phyloP scores from a whole-genome alignment of 768 basidiomycete genomes.

The Suillus luteus region DNA sequence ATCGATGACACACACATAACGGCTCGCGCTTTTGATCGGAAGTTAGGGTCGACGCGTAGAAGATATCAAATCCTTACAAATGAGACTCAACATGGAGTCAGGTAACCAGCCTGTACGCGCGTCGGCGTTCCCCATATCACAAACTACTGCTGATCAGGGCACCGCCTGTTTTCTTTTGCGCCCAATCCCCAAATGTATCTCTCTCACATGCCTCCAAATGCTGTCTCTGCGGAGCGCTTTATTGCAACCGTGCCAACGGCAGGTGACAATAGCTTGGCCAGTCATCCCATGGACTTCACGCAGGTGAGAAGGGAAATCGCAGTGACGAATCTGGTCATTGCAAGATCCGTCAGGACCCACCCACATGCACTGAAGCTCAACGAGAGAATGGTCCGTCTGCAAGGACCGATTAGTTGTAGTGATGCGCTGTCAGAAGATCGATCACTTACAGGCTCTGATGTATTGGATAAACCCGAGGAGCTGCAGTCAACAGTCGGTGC shows the following conservation, averaged over 20 bases:
- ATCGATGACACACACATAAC: not conserved
- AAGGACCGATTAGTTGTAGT: not conserved
- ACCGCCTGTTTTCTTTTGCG: too few relatives aligned
- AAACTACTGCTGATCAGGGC: not conserved
- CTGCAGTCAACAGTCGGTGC: too few relatives aligned
- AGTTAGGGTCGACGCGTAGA: too few relatives aligned
- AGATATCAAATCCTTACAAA: not conserved
- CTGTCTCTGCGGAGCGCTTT: not conserved
- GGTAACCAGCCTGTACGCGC: not conserved
- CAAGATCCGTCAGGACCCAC: not conserved
- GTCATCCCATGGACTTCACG: not conserved
- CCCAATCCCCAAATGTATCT: slow-evolving; percentile 25
- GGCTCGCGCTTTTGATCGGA: too few relatives aligned
- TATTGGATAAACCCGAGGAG: not conserved
- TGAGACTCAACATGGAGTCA: not conserved
- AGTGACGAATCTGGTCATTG: not conserved
- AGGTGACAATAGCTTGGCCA: not conserved
- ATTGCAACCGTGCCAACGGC: not conserved
- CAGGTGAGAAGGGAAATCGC: not conserved
- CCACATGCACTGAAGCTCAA: not conserved
- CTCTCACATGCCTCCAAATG: slow-evolving; percentile 23
- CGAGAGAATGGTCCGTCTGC: not conserved
- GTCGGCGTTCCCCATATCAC: not conserved
- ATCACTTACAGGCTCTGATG: not conserved
- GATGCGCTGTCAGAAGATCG: not conserved